Conservation (phyloP, 1,139 yeast species). For the Blastobotrys ciferrii region DNA sequence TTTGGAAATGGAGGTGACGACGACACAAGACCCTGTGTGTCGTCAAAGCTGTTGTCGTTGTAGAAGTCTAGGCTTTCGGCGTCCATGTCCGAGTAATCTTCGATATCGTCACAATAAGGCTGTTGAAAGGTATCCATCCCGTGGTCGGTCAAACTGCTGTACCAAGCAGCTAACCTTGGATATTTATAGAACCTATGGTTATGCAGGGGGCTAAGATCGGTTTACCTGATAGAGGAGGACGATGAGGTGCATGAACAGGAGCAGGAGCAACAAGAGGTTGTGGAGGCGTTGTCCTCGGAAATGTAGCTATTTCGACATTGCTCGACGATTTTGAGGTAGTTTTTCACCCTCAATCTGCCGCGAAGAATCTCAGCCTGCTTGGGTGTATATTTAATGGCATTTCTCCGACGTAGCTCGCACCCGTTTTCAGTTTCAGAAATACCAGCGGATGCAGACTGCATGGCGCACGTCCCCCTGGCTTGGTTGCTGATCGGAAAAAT, state of each 20-base stretch:
- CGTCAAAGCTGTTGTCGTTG: background rate
- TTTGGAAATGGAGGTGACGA: background rate
- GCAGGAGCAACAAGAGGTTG: constrained; percentile 1
- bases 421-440: background rate
- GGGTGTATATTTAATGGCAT: background rate
- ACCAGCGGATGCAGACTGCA: background rate
- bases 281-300: constrained; percentile 2
- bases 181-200: too few species aligned
- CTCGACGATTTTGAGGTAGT: constrained; percentile 5
- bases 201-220: too few species aligned
- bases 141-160: background rate
- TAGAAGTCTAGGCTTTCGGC: background rate
- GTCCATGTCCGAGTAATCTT: background rate
- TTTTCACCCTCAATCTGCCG: constrained; percentile 1
- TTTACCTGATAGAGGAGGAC: constrained; percentile 1
- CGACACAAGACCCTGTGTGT: background rate
- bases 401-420: background rate
- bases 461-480: background rate
- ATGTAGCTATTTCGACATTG: constrained; percentile 1
- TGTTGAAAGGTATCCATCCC: background rate
- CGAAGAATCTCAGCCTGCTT: background rate
- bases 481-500: background rate
- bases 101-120: background rate
- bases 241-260: constrained; percentile 8
- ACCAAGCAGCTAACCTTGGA: background rate